Base-by-base conservation (phyloP, 2,329 filamentous ascomycete species). In the Diaporthe ampelina region DNA sequence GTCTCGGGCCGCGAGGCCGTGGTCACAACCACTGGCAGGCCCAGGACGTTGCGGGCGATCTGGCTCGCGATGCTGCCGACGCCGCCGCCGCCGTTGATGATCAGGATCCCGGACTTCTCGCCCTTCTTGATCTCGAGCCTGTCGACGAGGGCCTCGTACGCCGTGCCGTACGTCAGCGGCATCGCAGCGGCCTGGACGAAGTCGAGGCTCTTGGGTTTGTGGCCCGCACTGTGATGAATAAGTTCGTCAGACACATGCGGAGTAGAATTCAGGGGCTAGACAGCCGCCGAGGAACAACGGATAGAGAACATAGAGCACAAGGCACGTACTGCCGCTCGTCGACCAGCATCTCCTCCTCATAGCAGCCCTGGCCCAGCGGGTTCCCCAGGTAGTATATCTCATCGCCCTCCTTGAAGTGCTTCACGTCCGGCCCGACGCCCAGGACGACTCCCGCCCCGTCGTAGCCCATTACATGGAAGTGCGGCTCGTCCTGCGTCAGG, bases 31-130 rank as follows among this genome's bases (percentile, higher is more conserved):
- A 32, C 29, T 7, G 29, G 6, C 29, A 32, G 29, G 29, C 6
- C 29, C 29, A 32, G 29, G 29, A 32, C 29, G 29, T 32, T 32
- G 29, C 29, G 29, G 29, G 29, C 29, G 6, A 32, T 32, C 29
- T 32, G 29, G 29, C 29, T 32, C 29, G 85, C 85, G 10, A 85
- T 81, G 17, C 81, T 82, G 10, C 86, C 86, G 37, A 87, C 84
- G 52, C 84, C 86, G 40, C 86, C 86, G 2, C 82, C 81, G 1
- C 85, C 86, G 73, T 87, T 87, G 76, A 87, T 82, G 74, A 87
- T 87, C 29, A 88, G 74, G 17, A 86, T 78, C 24, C 79, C 82
- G 35, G 81, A 80, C n/a, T 82, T 76, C 61, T 73, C 63, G n/a
- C 72, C 72, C 52, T 88, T 59, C 29, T 24, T 35, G 32, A 73